Percentiles rank a stretch among this genome's conserved stretches.
Evolutionary conservation across 2,329 filamentous ascomycete species (phyloP).

Genomic region (Talaromyces sp.): DNA sequence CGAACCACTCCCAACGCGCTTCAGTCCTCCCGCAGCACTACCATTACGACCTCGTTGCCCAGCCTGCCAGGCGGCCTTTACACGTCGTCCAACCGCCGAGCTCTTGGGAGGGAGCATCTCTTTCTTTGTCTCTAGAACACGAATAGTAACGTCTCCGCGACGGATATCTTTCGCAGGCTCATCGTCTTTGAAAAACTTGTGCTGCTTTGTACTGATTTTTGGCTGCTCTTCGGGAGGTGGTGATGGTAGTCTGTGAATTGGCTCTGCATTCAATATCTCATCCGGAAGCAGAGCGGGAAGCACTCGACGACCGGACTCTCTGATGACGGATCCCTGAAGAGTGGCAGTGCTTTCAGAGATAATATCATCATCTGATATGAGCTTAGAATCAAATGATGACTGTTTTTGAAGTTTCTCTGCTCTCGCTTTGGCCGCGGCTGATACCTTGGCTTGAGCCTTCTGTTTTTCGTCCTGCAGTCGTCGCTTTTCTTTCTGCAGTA

Average conservation of each 20-base stretch:
- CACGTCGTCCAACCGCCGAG: conserved; percentile 36
- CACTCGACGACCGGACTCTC: conserved; percentile 34
- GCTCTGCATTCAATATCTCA: conserved; percentile 49
- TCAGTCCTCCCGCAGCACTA: conserved; percentile 33
- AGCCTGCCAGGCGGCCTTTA: conserved; percentile 41
- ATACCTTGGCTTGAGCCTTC: conserved; percentile 37
- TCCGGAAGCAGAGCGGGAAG: conserved; percentile 52
- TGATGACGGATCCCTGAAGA: conserved; percentile 36
- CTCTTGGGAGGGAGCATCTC: conserved; percentile 45
- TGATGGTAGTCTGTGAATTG: conserved; percentile 43
- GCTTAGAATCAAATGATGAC: conserved; percentile 6
- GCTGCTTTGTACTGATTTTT: conserved; percentile 38
- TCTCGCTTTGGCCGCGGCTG: conserved; percentile 26
- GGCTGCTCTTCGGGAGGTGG: conserved; percentile 36
- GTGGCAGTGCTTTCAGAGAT: conserved; percentile 42
- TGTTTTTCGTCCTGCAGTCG: conserved; percentile 38
- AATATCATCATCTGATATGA: conserved; percentile 34
- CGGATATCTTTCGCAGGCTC: conserved; percentile 51
- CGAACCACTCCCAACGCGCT: conserved; percentile 35
- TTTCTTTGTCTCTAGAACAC: conserved; percentile 45
- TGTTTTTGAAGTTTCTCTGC: conserved; percentile 23
- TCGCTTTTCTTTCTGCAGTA: conserved; percentile 39
- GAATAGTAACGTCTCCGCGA: conserved; percentile 48
- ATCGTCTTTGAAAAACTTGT: conserved; percentile 50
- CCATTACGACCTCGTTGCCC: conserved; percentile 28